Evolutionary conservation across 352 stramenopile genomes (phyloP).

Genomic region (Pythium vanterpoolii): DNA sequence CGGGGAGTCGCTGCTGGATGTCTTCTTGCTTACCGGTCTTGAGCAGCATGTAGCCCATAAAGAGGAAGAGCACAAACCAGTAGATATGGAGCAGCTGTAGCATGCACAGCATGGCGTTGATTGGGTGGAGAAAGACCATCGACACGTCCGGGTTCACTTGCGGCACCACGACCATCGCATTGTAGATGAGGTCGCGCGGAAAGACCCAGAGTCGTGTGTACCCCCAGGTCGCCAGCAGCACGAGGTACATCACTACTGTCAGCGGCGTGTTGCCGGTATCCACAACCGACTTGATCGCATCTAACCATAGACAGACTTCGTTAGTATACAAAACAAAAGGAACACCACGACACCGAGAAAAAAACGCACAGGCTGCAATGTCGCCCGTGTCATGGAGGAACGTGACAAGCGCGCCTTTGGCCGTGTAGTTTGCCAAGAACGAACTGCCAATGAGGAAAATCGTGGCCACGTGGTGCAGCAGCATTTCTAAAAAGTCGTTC

Average conservation of each 20-base stretch:
- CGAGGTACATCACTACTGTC: conserved; percentile 32
- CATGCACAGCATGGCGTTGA: conserved; percentile 40
- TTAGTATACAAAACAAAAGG: too few relatives aligned
- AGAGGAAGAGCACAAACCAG: conserved; percentile 40
- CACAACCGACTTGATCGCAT: conserved; percentile 67
- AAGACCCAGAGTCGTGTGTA: conserved; percentile 40
- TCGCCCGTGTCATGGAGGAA: conserved; percentile 59
- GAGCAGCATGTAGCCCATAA: conserved; percentile 46
- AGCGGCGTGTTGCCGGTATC: conserved; percentile 41
- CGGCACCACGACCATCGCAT: conserved; percentile 26
- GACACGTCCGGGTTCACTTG: conserved; percentile 28
- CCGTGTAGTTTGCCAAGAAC: conserved; percentile 51
- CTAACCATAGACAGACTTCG: conserved; percentile 16
- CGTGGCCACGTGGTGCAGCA: conserved; percentile 52
- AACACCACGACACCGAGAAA: background rate
- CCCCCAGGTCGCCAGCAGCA: conserved; percentile 34
- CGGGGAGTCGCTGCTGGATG: conserved; percentile 34
- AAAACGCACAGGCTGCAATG: conserved; percentile 42
- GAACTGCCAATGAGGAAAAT: conserved; percentile 54
- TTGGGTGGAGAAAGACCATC: conserved; percentile 29
- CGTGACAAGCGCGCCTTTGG: conserved; percentile 43
- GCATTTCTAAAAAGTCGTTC: conserved; percentile 60
- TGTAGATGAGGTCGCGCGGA: conserved; percentile 36
- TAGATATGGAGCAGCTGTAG: conserved; percentile 39
- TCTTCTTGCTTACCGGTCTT: conserved; percentile 40